Base-by-base conservation (phyloP, 2,329 filamentous ascomycete genomes). In the Colletotrichum sp. region DNA sequence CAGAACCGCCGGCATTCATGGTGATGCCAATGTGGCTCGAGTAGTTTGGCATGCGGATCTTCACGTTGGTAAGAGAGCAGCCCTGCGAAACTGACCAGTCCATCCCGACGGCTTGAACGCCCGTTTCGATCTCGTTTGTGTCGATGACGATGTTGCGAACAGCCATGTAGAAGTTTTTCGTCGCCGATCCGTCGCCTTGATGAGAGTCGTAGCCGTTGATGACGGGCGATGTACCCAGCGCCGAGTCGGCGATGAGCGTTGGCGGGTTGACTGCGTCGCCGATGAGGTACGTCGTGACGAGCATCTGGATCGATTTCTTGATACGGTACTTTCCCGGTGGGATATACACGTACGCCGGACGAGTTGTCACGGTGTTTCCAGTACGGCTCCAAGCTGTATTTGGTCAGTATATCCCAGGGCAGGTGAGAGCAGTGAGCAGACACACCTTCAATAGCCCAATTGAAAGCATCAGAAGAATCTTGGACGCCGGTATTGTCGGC, bases 1-100 rank as follows among this genome's bases (percentile, higher is more conserved):
- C 80, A 4, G 81, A 82, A 30, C 82, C 83, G 12, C 83, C 82
- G 43, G 84, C 79, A 30, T 81, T 82, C 73, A 83, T 83, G 16
- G 81, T 80, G 36, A 86, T 76, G 2, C 84, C 85, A 6, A 81
- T 78, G 63, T 86, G 84, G 14, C 80, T 79, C n/a, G 81, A 82
- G 32, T 73, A 77, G 28, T 75, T 77, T 2, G 84, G 81, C 84
- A 86, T 85, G 38, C 78, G 78, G 71, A 86, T 77, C 16, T 81
- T 70, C 1, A 83, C 78, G 56, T 82, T 82, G 30, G 76, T 78
- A 21, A 83, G 69, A 36, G 79, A 79, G 63, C 80, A 81, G 28
- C 77, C 80, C 64, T 83, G 82, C 16, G 79, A 80, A 21, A 83
- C 81, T 14, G 79, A 80, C 81, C 82, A 83, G 30, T 83, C 79